phyloP scores from a whole-genome alignment of 345 rosid genomes.

The Populus nigra region DNA sequence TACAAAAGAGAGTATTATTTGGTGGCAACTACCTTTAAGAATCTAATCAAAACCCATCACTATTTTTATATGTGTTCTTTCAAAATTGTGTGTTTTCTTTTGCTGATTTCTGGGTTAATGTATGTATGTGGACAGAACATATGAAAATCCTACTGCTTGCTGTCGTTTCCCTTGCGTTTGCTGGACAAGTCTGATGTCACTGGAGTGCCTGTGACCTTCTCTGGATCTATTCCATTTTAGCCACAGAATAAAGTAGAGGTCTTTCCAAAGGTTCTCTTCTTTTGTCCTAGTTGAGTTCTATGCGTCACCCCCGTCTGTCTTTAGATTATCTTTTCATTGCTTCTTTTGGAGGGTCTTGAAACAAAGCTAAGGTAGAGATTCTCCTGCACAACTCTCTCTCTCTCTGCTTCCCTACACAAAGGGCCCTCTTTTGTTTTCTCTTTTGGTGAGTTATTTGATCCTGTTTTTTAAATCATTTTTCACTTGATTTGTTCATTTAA shows the following conservation, averaged over 20 bases:
- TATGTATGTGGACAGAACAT: too few relatives aligned
- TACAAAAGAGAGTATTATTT: neutral
- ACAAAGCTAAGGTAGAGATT: slow-evolving; percentile 43
- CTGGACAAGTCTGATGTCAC: slow-evolving; percentile 25
- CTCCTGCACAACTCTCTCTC: slow-evolving; percentile 19
- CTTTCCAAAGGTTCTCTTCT: neutral
- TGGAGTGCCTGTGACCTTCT: slow-evolving; percentile 31
- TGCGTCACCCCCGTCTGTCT: neutral
- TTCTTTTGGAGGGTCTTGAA: slow-evolving; percentile 24
- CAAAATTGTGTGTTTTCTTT: neutral
- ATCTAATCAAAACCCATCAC: slow-evolving; percentile 17
- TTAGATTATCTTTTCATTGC: slow-evolving; percentile 5
- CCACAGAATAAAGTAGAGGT: neutral
- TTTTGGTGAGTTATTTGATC: too few relatives aligned
- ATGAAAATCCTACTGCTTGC: neutral
- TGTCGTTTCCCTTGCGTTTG: slow-evolving; percentile 22
- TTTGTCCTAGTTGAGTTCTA: slow-evolving; percentile 2
- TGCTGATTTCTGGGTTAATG: too few relatives aligned
- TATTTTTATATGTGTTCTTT: neutral
- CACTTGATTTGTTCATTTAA: too few relatives aligned
- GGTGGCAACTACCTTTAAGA: slow-evolving; percentile 1
- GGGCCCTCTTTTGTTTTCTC: neutral
- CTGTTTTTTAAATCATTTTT: too few relatives aligned
- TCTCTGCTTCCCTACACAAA: slow-evolving; percentile 29
- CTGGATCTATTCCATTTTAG: slow-evolving; percentile 23